Conservation (phyloP, 805 yeast species). For the Yamadazyma ubonensis region DNA sequence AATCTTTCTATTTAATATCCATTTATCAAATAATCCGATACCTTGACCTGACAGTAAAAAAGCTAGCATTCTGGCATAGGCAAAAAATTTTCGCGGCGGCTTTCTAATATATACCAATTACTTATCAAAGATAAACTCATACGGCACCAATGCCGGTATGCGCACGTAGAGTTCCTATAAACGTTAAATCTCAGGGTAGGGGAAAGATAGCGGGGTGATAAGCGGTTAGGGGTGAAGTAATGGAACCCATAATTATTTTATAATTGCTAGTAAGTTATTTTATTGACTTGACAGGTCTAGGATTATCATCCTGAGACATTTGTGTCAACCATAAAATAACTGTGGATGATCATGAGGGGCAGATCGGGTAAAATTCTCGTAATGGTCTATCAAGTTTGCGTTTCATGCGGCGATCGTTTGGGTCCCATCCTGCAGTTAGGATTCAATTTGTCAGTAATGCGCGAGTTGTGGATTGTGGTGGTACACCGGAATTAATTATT, state of each 20-base stretch:
- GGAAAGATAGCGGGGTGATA: not conserved
- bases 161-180: not conserved
- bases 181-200: not conserved
- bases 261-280: too few relatives aligned
- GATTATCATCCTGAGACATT: too few relatives aligned
- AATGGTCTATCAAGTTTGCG: not conserved
- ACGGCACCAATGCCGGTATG: slow-evolving; percentile 10
- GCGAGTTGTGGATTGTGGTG: too few relatives aligned
- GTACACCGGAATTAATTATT: too few relatives aligned
- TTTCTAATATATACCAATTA: not conserved
- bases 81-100: slow-evolving; percentile 1
- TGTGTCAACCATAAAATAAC: not conserved
- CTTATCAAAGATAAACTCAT: slow-evolving; percentile 3
- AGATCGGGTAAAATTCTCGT: not conserved
- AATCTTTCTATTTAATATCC: not conserved
- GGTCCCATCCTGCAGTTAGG: not conserved
- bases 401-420: not conserved
- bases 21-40: not conserved
- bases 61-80: not conserved
- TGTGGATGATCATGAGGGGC: not conserved
- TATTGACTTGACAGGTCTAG: not conserved
- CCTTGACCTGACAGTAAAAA: not conserved
- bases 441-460: too few relatives aligned
- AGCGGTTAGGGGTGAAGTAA: too few relatives aligned
- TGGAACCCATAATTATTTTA: too few relatives aligned